A percentile compares a stretch with the other conserved stretches of the same genome.
Conservation (phyloP, 2,329 filamentous ascomycete genomes). For the Apiospora saccharicola region DNA sequence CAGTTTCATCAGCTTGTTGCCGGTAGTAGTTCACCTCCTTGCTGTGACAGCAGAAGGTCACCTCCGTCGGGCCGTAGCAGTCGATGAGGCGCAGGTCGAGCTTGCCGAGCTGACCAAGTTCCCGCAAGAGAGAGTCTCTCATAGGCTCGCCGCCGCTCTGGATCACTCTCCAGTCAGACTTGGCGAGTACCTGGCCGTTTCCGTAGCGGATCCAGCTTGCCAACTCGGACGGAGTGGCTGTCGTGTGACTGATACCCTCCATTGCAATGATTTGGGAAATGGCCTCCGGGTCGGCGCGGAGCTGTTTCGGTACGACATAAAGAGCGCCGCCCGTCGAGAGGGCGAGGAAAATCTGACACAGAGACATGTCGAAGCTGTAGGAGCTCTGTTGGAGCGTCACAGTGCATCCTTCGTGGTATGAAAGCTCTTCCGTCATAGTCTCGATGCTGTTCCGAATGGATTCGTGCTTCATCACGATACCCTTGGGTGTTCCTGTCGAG, state of each 20-base stretch:
- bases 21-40: conserved; percentile 14
- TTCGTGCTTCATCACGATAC: not conserved
- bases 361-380: conserved; percentile 44
- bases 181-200: too few relatives aligned
- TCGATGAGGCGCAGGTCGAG: too few relatives aligned
- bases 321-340: conserved; percentile 41
- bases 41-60: conserved; percentile 24
- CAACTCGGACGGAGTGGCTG: conserved; percentile 50
- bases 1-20: not conserved
- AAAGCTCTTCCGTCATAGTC: not conserved
- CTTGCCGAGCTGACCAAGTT: too few relatives aligned
- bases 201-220: not conserved
- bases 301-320: conserved; percentile 37
- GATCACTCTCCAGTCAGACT: too few relatives aligned
- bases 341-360: conserved; percentile 41
- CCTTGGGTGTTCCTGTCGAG: not conserved
- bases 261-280: conserved; percentile 43
- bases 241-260: conserved; percentile 44
- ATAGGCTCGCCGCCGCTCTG: not conserved
- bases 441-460: not conserved
- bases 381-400: conserved; percentile 45
- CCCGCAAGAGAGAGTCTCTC: too few relatives aligned
- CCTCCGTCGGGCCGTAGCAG: conserved; percentile 44
- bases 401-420: too few relatives aligned
- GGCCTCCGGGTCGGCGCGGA: conserved; percentile 43